These are phyloP conservation scores for Mucor plumbeus DNA, from an alignment of 371 early-diverging fungal species.

Conservation along the genomic window DNA sequence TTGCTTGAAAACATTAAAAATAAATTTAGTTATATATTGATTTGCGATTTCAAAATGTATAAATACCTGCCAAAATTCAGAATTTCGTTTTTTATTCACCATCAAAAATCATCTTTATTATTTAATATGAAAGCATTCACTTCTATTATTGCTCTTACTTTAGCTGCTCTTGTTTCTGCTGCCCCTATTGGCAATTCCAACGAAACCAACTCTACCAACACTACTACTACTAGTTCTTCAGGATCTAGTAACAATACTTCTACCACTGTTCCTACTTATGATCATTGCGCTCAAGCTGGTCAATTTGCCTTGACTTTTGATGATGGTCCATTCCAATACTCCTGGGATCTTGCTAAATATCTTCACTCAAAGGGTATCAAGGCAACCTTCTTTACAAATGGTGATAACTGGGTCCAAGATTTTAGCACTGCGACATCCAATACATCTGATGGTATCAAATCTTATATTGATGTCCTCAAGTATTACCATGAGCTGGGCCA, in stretches of 20 bases:
- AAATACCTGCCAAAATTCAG: neutral
- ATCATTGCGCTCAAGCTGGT: conserved; percentile 25
- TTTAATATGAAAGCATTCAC: conserved; percentile 8
- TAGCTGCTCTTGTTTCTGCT: conserved; percentile 12
- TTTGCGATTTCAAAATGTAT: neutral
- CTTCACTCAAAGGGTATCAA: conserved; percentile 20
- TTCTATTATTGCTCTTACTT: conserved; percentile 9
- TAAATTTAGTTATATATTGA: neutral
- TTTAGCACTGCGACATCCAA: neutral
- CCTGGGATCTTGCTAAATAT: conserved; percentile 25
- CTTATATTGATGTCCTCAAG: conserved; percentile 25
- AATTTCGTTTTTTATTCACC: neutral
- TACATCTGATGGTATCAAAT: conserved; percentile 23
- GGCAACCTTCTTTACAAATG: conserved; percentile 74
- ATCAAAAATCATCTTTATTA: neutral
- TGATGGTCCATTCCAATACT: conserved; percentile 34
- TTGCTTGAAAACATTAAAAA: conserved; percentile 3
- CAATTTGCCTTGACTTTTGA: conserved; percentile 39
- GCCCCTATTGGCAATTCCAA: conserved; percentile 7
- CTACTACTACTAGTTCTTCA: no score
- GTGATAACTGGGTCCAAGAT: conserved; percentile 35
- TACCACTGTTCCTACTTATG: neutral
- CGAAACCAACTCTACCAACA: neutral
- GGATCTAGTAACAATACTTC: neutral
- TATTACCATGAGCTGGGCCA: conserved; percentile 26